Evolutionary conservation across 169 alveolate genomes (phyloP), one percentile per base, ranked within the genome.

Genomic region (Babesia sp.): DNA sequence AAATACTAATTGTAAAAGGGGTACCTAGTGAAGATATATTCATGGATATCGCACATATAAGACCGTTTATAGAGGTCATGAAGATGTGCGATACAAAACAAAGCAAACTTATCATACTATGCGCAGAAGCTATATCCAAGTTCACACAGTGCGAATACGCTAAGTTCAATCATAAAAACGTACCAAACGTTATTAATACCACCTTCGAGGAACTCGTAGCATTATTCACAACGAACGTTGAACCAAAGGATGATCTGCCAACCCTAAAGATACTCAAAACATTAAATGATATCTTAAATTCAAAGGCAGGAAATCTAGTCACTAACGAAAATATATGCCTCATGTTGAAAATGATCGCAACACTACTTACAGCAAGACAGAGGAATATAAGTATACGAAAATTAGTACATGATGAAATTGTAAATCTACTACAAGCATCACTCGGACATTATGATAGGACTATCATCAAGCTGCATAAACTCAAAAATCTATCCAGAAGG

Each of bases 181-280:
- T 83, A 1, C 31, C 55, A 4, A 64, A 4, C 29, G 60, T 68
- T 44, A 6, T 79, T 46, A 79, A 79, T 34, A 70, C 57, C 22
- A 59, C 58, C n/a, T 79, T 79, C 22, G 74, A 54, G 39, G 74
- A 59, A 45, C 66, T 79, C 20, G 26, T 79, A 54, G 24, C 36
- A 26, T 33, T 71, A 28, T 79, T 79, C 71, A 18, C 83, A 14
- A 79, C 60, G 8, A 74, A 41, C 16, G 24, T 68, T 18, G 87
- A 79, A 28, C 87, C 68, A 4, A 79, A 79, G 69, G 87, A 79
- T 36, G 87, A 79, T 33, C 55, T 69, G 53, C 56, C 58, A 74
- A 56, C 73, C 29, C 45, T 71, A 5, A 79, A 79, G 28, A 44
- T 60, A 20, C 42, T 79, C 51, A 50, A 59, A 41, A 41, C 81